A percentile compares a stretch with the other conserved stretches of the same genome.
phyloP scores from a whole-genome alignment of 2,329 filamentous ascomycete genomes.

The Monilinia polystroma region DNA sequence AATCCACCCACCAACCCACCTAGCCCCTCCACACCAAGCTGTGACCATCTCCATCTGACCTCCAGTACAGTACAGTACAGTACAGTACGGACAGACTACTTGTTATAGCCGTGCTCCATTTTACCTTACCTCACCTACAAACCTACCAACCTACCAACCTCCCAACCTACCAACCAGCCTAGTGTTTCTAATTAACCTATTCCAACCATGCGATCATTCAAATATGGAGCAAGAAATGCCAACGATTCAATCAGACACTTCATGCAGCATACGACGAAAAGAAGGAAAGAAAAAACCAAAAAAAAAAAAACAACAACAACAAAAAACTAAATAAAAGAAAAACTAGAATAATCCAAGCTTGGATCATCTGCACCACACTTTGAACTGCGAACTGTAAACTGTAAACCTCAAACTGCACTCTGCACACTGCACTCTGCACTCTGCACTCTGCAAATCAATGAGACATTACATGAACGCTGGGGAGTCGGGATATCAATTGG shows the following conservation, averaged over 20 bases:
- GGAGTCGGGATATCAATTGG: slow-evolving; percentile 35
- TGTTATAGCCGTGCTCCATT: no score
- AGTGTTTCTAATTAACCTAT: neutral
- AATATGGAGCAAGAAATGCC: neutral
- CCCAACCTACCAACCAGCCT: no score
- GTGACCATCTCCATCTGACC: neutral
- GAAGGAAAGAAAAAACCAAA: neutral
- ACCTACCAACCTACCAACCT: no score
- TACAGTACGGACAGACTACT: no score
- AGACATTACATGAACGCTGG: slow-evolving; percentile 20
- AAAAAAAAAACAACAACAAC: no score
- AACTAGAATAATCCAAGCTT: neutral
- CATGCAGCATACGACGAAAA: neutral
- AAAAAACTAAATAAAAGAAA: no score
- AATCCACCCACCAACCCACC: neutral
- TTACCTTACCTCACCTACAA: no score
- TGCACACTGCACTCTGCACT: neutral
- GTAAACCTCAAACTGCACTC: neutral
- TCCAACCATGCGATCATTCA: neutral
- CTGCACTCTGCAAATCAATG: neutral
- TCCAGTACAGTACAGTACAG: no score
- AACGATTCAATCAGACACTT: slow-evolving; percentile 16
- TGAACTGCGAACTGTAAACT: neutral
- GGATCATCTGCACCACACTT: neutral
- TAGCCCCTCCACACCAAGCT: slow-evolving; percentile 7